Percentiles rank a stretch among this genome's conserved stretches.
These are phyloP conservation scores for Xylaria sp. DNA, from an alignment of 2,329 filamentous ascomycete species.

Conservation along the genomic window DNA sequence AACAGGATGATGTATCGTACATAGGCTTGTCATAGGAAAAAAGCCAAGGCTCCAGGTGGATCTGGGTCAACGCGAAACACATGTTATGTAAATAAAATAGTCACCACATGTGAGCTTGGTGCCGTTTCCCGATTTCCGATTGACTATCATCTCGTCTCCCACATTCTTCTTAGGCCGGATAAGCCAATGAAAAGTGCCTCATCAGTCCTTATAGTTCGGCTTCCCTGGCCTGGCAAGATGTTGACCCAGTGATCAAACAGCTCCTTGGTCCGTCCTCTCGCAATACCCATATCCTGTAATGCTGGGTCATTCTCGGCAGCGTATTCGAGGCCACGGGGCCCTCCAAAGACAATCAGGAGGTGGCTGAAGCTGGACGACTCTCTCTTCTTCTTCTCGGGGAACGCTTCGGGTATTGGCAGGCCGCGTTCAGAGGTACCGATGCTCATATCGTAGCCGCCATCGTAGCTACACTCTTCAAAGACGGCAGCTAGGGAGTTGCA, in stretches of 20 bases:
- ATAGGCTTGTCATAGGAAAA: background rate
- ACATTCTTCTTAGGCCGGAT: slow-evolving; percentile 72
- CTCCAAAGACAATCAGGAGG: slow-evolving; percentile 82
- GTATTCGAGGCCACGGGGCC: slow-evolving; percentile 81
- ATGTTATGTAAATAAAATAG: background rate
- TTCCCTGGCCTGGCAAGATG: slow-evolving; percentile 81
- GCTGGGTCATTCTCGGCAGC: slow-evolving; percentile 72
- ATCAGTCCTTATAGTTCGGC: slow-evolving; percentile 83
- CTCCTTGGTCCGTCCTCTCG: slow-evolving; percentile 71
- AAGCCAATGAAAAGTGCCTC: slow-evolving; percentile 84
- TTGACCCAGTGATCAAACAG: slow-evolving; percentile 89
- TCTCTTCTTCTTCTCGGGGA: slow-evolving; percentile 55
- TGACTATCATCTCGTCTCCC: slow-evolving; percentile 50
- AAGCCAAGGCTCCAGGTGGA: background rate
- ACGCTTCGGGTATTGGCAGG: slow-evolving; percentile 59
- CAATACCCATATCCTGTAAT: slow-evolving; percentile 70
- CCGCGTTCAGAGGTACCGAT: slow-evolving; percentile 88
- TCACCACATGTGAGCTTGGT: background rate
- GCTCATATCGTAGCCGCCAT: slow-evolving; percentile 83
- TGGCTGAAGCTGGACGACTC: slow-evolving; percentile 68
- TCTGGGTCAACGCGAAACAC: background rate
- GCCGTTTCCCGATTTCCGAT: background rate
- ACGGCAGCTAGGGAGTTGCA: slow-evolving; percentile 75
- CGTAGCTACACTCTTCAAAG: slow-evolving; percentile 80
- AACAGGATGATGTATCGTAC: background rate